Conservation (phyloP, 2,329 filamentous ascomycete species). For the Phyllosticta citribraziliensis region DNA sequence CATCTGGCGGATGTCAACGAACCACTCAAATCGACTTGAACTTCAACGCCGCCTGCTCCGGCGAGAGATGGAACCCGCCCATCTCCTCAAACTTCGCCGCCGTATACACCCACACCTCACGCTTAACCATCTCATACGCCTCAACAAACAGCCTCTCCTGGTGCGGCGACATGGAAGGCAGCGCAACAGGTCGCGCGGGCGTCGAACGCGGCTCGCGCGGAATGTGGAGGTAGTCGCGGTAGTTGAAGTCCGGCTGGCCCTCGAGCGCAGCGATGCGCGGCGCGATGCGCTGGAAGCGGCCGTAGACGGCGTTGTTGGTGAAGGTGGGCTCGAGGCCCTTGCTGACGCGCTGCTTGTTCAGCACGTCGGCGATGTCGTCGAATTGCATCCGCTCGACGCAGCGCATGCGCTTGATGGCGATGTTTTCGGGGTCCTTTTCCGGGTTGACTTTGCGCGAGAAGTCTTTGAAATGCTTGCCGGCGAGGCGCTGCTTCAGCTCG, state of each 20-base stretch:
- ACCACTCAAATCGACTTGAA: neutral
- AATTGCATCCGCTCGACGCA: slow-evolving; percentile 10
- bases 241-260: slow-evolving; percentile 24
- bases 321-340: slow-evolving; percentile 10
- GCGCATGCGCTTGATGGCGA: slow-evolving; percentile 24
- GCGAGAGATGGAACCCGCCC: neutral
- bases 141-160: neutral
- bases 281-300: slow-evolving; percentile 25
- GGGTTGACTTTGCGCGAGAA: neutral
- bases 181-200: neutral
- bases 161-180: neutral
- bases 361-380: slow-evolving; percentile 11
- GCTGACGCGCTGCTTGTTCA: neutral
- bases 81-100: neutral
- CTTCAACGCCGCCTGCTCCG: slow-evolving; percentile 1
- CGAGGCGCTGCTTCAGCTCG: neutral
- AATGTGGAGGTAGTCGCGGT: slow-evolving; percentile 25
- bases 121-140: slow-evolving; percentile 1
- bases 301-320: slow-evolving; percentile 26
- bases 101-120: slow-evolving; percentile 1
- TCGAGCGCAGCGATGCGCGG: slow-evolving; percentile 17
- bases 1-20: neutral
- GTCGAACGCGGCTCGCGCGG: slow-evolving; percentile 9
- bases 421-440: slow-evolving; percentile 23
- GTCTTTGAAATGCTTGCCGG: neutral